Conservation (phyloP, 129 eudicot species). For the Daucus carota region DH1_v3.0 NC_030388.2:31866001-31866500, state of each 20-base stretch:
- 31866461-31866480: background rate
- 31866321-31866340: slow-evolving; percentile 5
- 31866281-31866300: slow-evolving; percentile 19
- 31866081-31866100: slow-evolving; percentile 3
- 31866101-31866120: background rate
- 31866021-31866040: slow-evolving; percentile 33
- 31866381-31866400: background rate
- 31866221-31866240: slow-evolving; percentile 40
- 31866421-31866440: slow-evolving; percentile 27
- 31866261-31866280: slow-evolving; percentile 28
- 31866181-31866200: slow-evolving; percentile 19
- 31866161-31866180: slow-evolving; percentile 27
- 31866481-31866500: background rate
- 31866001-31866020: slow-evolving; percentile 18
- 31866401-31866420: slow-evolving; percentile 25
- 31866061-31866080: slow-evolving; percentile 31
- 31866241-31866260: slow-evolving; percentile 47
- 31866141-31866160: slow-evolving; percentile 23
- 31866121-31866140: slow-evolving; percentile 10
- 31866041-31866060: slow-evolving; percentile 36
- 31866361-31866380: slow-evolving; percentile 5
- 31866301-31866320: background rate
- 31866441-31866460: slow-evolving; percentile 22
- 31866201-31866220: slow-evolving; percentile 12
- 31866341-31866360: slow-evolving; percentile 42